Evolutionary conservation across 2,329 filamentous ascomycete genomes (phyloP).

Genomic region (Paecilomyces sp.): DNA sequence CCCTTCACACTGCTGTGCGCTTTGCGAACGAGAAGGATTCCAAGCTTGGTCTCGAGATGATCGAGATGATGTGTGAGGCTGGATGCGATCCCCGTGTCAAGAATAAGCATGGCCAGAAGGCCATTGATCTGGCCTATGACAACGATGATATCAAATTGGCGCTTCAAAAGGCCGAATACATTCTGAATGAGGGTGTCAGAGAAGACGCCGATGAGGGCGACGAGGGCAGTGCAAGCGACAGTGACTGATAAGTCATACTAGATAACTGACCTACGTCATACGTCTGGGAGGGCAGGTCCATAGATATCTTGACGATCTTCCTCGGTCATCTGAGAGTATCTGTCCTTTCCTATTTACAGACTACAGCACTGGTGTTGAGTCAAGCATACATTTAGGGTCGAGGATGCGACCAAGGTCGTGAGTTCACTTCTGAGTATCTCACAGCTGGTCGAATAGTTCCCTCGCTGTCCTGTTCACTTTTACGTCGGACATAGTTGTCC

Average conservation of each 20-base stretch:
- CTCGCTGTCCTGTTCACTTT: neutral
- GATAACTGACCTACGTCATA: neutral
- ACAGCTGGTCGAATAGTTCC: neutral
- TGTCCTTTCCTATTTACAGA: neutral
- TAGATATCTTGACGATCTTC: neutral
- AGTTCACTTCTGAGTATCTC: neutral
- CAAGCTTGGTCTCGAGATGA: conserved; percentile 37
- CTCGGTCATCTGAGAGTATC: neutral
- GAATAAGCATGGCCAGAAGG: conserved; percentile 42
- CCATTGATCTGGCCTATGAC: conserved; percentile 36
- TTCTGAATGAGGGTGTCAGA: conserved; percentile 38
- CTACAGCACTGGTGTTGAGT: neutral
- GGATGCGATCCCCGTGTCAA: conserved; percentile 42
- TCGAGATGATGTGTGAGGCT: conserved; percentile 44
- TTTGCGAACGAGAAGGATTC: conserved; percentile 41
- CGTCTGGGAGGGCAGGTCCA: neutral
- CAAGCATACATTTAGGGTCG: neutral
- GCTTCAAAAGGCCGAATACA: conserved; percentile 40
- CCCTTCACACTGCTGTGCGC: conserved; percentile 38
- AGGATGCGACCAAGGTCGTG: neutral
- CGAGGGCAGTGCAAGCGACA: conserved; percentile 35
- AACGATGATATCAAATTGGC: conserved; percentile 35
- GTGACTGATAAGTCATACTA: conserved; percentile 19
- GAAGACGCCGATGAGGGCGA: conserved; percentile 27
- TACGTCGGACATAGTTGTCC: neutral